phyloP scores from a whole-genome alignment of 2,329 filamentous ascomycete genomes.

The Plenodomus biglobosus region DNA sequence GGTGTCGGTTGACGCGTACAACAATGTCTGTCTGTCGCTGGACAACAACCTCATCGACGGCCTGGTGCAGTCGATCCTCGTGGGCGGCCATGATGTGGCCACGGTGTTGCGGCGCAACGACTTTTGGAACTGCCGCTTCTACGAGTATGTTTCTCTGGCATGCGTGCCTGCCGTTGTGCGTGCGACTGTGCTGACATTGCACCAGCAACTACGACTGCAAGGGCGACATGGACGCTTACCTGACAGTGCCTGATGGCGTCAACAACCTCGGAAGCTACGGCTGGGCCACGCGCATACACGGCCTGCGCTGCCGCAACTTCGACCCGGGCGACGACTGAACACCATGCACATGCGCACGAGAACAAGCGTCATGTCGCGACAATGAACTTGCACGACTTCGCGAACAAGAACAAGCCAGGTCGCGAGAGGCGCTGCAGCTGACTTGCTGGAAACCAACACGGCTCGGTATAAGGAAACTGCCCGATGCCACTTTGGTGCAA shows the following conservation, averaged over 20 bases:
- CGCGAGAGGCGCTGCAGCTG: neutral
- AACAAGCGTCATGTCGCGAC: neutral
- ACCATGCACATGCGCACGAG: neutral
- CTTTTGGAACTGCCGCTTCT: slow-evolving; percentile 40
- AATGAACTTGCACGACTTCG: neutral
- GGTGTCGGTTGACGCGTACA: slow-evolving; percentile 35
- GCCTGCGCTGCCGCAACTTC: slow-evolving; percentile 30
- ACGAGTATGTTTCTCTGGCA: slow-evolving; percentile 28
- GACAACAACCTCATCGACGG: slow-evolving; percentile 42
- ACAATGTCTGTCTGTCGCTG: slow-evolving; percentile 33
- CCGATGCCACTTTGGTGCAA: no score
- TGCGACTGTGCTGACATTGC: neutral
- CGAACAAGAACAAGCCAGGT: neutral
- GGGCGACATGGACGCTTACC: slow-evolving; percentile 18
- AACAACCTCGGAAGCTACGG: slow-evolving; percentile 36
- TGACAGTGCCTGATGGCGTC: slow-evolving; percentile 32
- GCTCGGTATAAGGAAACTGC: no score
- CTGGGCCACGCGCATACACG: slow-evolving; percentile 34
- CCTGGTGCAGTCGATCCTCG: slow-evolving; percentile 32
- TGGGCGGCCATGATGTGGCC: slow-evolving; percentile 34
- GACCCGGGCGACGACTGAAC: slow-evolving; percentile 9
- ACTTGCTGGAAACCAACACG: no score
- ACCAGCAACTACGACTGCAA: slow-evolving; percentile 37
- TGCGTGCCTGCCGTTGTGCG: neutral
- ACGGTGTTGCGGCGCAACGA: slow-evolving; percentile 30